Evolutionary conservation across 257 asterid species (phyloP), one percentile per base, ranked within the genome.

Genomic region (Lantana camara): DNA sequence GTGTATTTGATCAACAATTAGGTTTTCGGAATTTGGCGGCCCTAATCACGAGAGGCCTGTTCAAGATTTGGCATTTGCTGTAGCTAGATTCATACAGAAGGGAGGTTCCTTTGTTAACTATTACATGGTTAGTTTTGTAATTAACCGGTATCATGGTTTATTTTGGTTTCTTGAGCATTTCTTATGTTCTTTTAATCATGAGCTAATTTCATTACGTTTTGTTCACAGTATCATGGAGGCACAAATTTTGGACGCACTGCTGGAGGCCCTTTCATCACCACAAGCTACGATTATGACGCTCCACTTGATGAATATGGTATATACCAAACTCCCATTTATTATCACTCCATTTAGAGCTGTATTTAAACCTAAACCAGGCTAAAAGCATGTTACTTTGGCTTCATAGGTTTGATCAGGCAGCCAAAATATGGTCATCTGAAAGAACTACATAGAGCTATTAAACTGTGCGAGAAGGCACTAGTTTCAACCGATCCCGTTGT

Each of bases 261-360:
- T 46, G 98, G 97, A 29, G 98, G 97, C 37, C 95, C 98, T 42
- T 92, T 87, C 84, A 77, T 92, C 72, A 85, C 96, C 11, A 89
- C 98, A 40, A 92, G 98, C 84, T 92, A 92, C 32, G 97, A 89
- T 71, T 89, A 87, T 57, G 96, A 92, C 71, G 98, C 98, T 73
- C 98, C 97, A 15, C 82, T 92, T 24, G 96, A 88, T 22, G 96
- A 88, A 79, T 85, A 83, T 50, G 96, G 96, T 85, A 75, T 54
- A 57, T 17, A 41, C 5, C 63, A 20, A 32, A 21, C 20, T 0
- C 15, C 51, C 19, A 48, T 38, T 32, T 10, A 35, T 30, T 54
- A 21, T 16, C 37, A 34, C 35, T 22, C 15, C 6, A 41, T 49
- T 1, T 0, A n/a, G 60, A 50, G 60, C 19, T 24, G 50, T 7